Base-by-base conservation (phyloP, 805 yeast species). In the Kodamaea neixiangensis region DNA sequence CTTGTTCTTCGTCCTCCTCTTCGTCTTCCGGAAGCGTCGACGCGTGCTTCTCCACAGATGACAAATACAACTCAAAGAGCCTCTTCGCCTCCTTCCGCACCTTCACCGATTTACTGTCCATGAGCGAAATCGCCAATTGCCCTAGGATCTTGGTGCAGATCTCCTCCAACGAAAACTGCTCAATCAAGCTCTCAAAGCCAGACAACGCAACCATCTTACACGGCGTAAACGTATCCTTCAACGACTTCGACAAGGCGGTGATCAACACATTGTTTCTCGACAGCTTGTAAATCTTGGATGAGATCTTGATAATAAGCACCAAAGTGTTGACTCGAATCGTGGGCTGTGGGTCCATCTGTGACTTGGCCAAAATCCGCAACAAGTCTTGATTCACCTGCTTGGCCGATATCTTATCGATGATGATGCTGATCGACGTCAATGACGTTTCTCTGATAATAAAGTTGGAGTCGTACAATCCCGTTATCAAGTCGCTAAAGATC, bases 301-400 rank as follows among this genome's bases (percentile, higher is more conserved):
- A 84, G 42, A 90, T 81, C 49, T 81, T 81, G 38, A 87, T 82
- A 31, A 90, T 76, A 40, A 88, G 76, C 17, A 86, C 75, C 13
- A 89, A 80, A 0, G 96, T 88, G 60, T 86, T 87, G 3, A 89
- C 87, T 58, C 97, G 71, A 25, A 90, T 85, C 9, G 87, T 86
- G 1, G 93, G 85, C 46, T 81, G 82, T 3, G 82, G 82, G 63
- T 90, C 97, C 65, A 77, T 80, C 63, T 89, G 96, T 7, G 90
- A 77, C 58, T 85, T 88, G 0, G 98, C 98, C 49, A 93, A 72
- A 49, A 82, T 78, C 56, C 96, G 79, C 49, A 93, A 71, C 18
- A 93, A 70, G 45, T 94, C 98, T 60, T 91, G 91, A 65, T 93
- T 93, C 45, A 92, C 73, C 64, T 88, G 96, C 49, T 96, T 79